A percentile compares a stretch with the other conserved stretches of the same genome.
Evolutionary conservation across 1,139 yeast genomes (phyloP).

Genomic region (Protomyces inouyei): DNA sequence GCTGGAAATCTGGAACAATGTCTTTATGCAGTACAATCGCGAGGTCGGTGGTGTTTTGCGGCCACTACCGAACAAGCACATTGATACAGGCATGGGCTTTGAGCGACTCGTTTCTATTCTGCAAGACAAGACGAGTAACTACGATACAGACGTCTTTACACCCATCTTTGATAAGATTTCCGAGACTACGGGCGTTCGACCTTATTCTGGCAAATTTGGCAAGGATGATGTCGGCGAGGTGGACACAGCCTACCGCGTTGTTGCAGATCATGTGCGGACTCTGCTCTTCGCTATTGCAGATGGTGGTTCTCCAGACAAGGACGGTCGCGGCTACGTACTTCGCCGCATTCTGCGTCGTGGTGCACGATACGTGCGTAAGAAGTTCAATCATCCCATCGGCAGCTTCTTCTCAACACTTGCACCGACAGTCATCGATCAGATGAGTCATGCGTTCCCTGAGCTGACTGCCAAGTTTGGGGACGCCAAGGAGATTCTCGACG

Average conservation of each 20-base stretch:
- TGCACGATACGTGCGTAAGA: constrained; percentile 92
- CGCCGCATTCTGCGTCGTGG: constrained; percentile 98
- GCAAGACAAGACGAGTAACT: constrained; percentile 85
- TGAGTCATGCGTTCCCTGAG: constrained; percentile 80
- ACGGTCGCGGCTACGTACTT: constrained; percentile 96
- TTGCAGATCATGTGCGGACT: constrained; percentile 97
- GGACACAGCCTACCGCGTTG: constrained; percentile 95
- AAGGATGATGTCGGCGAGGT: constrained; percentile 87
- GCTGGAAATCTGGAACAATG: constrained; percentile 95
- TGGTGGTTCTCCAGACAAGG: constrained; percentile 99
- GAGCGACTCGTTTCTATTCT: constrained; percentile 93
- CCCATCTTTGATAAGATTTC: constrained; percentile 82
- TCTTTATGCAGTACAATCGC: constrained; percentile 92
- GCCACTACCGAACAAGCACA: constrained; percentile 84
- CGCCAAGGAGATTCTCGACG: constrained; percentile 84
- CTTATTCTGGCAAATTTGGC: constrained; percentile 88
- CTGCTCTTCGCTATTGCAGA: constrained; percentile 92
- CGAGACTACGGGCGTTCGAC: constrained; percentile 88
- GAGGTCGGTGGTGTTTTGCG: constrained; percentile 79
- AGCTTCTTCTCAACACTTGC: constrained; percentile 85
- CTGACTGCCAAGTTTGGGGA: constrained; percentile 63
- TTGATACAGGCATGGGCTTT: constrained; percentile 98
- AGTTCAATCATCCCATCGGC: constrained; percentile 93
- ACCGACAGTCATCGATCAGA: constrained; percentile 88
- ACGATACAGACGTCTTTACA: constrained; percentile 92